Conservation (phyloP, 202 grass and related monocot genomes). For the Cymbopogon flexuosus region DNA sequence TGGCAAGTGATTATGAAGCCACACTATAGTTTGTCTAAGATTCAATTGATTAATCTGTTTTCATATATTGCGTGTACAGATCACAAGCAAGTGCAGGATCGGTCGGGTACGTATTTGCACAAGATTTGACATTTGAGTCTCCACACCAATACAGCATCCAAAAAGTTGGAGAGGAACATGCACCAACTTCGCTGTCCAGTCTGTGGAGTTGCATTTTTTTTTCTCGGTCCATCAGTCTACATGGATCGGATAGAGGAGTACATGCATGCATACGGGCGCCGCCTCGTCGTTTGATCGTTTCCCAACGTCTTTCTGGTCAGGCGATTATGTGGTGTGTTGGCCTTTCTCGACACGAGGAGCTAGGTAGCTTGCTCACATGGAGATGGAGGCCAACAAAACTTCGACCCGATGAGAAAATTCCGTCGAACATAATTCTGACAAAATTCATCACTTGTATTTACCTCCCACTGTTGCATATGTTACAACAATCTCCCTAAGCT, state of each 20-base stretch:
- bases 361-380: too few relatives aligned
- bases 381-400: too few relatives aligned
- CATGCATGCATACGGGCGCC: neutral
- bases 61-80: neutral
- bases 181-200: neutral
- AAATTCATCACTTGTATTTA: neutral
- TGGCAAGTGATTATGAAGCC: too few relatives aligned
- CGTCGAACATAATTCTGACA: neutral
- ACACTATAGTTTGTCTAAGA: neutral
- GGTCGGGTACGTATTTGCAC: too few relatives aligned
- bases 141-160: too few relatives aligned
- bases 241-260: too few relatives aligned
- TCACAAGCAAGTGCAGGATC: neutral
- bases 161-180: neutral
- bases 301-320: neutral
- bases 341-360: slow-evolving; percentile 13
- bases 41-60: neutral
- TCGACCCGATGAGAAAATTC: neutral
- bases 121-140: too few relatives aligned
- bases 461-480: too few relatives aligned
- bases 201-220: neutral
- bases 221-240: neutral
- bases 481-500: neutral
- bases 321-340: neutral
- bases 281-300: slow-evolving; percentile 20